These are phyloP conservation scores for Stygiomarasmius scandens DNA, from an alignment of 1,284 basidiomycete species.

Conservation along the genomic window DNA sequence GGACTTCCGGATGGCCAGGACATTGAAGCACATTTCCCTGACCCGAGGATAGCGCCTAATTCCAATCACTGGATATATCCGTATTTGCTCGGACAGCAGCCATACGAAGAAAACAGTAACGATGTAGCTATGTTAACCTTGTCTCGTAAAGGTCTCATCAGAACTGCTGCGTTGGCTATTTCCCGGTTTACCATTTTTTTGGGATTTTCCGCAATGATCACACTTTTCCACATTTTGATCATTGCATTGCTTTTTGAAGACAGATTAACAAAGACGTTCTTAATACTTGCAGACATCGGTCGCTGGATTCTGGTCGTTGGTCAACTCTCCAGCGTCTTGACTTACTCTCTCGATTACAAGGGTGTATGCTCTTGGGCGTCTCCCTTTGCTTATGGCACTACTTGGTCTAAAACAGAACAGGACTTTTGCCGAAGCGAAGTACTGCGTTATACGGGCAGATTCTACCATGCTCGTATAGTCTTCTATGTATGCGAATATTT, in stretches of 20 bases:
- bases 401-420: background rate
- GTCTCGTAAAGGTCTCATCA: constrained; percentile 2
- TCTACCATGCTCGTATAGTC: constrained; percentile 2
- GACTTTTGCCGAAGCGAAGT: background rate
- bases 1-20: background rate
- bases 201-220: constrained; percentile 1
- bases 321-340: constrained; percentile 8
- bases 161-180: constrained; percentile 5
- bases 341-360: constrained; percentile 13
- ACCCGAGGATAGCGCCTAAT: constrained; percentile 2
- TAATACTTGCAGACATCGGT: constrained; percentile 10
- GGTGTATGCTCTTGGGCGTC: constrained; percentile 11
- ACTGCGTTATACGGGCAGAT: constrained; percentile 3
- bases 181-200: constrained; percentile 11
- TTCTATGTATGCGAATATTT: constrained; percentile 1
- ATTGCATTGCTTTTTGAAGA: constrained; percentile 6
- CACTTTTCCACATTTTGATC: constrained; percentile 6
- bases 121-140: background rate
- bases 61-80: constrained; percentile 12
- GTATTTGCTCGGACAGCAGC: constrained; percentile 7
- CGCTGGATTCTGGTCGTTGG: constrained; percentile 11
- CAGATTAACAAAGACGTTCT: background rate
- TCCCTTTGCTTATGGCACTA: background rate
- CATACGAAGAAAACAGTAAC: background rate
- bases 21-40: background rate